Conservation (phyloP, 1,139 yeast genomes). For the Chernovozyma sophiae-reginae region DNA sequence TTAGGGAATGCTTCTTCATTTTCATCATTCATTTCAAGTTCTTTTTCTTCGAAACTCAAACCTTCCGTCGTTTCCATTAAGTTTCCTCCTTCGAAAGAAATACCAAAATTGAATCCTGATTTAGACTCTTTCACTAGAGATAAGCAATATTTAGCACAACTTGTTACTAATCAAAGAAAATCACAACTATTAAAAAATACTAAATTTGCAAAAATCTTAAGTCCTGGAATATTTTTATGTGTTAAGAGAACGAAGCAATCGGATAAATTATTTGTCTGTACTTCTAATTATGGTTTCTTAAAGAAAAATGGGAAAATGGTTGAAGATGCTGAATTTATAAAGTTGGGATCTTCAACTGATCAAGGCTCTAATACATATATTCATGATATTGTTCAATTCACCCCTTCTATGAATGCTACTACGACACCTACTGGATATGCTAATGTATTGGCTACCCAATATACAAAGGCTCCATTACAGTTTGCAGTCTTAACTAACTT, state of each 20-base stretch:
- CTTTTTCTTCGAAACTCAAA: conserved; percentile 26
- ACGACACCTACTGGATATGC: conserved; percentile 73
- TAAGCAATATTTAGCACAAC: conserved; percentile 40
- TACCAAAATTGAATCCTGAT: conserved; percentile 51
- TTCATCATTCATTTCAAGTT: conserved; percentile 25
- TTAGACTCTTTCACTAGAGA: conserved; percentile 42
- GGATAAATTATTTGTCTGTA: conserved; percentile 64
- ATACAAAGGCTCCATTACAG: conserved; percentile 56
- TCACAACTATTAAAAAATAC: conserved; percentile 45
- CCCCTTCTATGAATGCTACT: conserved; percentile 70
- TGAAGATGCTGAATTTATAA: conserved; percentile 78
- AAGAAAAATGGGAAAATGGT: conserved; percentile 66
- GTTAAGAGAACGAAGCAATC: conserved; percentile 42
- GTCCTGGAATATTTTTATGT: conserved; percentile 78
- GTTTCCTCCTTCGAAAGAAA: conserved; percentile 70
- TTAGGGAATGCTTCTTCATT: conserved; percentile 31
- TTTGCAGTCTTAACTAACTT: conserved; percentile 79
- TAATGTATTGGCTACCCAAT: conserved; percentile 83
- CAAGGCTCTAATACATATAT: conserved; percentile 36
- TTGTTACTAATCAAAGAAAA: conserved; percentile 42
- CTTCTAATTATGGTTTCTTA: conserved; percentile 79
- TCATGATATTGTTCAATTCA: conserved; percentile 68
- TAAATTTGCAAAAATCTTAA: conserved; percentile 51
- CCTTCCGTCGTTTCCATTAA: conserved; percentile 53
- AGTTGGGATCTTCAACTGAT: conserved; percentile 41